Evolutionary conservation across 495 filamentous ascomycete species (phyloP), one percentile per base, ranked within the genome.

Genomic region (Trichoderma reesei): DNA sequence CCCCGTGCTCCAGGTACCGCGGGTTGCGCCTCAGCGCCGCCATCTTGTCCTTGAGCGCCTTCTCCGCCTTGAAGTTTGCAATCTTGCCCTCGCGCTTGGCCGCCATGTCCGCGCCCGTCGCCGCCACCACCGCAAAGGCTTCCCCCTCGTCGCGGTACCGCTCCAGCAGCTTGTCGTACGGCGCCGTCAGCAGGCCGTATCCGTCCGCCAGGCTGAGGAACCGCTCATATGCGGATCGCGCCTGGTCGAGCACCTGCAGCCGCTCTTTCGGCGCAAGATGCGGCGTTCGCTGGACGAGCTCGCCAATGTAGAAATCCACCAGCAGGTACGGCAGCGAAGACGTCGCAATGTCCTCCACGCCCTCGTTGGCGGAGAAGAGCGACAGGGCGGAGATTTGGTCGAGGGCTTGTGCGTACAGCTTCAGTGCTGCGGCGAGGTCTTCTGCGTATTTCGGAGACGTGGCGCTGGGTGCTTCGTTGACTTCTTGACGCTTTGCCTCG

Each of bases 331-430:
- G 89, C 51, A 98, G 73, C 74, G 94, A 86, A n/a, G 80, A 81
- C 11, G 92, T 93, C 11, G 89, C 80, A 37, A 98, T 77, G 78
- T 98, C 94, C 63, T 98, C 95, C 39, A 96, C 74, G 2, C 83
- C 81, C 72, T 98, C 94, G 73, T 98, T 98, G 8, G 87, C 82
- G 70, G 90, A 94, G 81, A 97, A 98, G 13, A 98, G 73, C 0
- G 90, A 88, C 61, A 93, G 75, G 51, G 84, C 78, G 65, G 83
- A 76, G 66, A 90, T 84, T 42, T 92, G 82, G 67, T 80, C 74
- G 41, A 87, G 80, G 73, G 88, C 91, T 72, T 89, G 80, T 67
- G 90, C 80, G 74, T 96, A 90, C 62, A 83, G 79, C 63, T 80
- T 69, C 61, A 96, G 84, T 16, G 89, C 83, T 41, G 82, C 73